phyloP scores from a whole-genome alignment of 2,329 filamentous ascomycete species.

The Ilyonectria sp. region DNA sequence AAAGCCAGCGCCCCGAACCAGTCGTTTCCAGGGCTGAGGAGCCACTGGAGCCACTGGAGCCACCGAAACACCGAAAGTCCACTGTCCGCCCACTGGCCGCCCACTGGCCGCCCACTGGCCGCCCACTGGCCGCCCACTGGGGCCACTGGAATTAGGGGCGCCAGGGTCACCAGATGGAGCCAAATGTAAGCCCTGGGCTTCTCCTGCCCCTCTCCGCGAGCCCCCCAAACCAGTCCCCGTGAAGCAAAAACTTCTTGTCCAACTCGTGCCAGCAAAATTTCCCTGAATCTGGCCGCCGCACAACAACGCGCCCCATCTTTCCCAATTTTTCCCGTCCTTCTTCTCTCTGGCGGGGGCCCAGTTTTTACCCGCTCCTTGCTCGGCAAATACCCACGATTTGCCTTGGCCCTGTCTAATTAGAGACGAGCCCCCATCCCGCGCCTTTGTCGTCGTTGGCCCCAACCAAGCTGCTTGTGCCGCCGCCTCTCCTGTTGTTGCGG shows the following conservation, averaged over 20 bases:
- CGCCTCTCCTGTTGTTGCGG: constrained; percentile 31
- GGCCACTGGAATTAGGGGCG: not conserved
- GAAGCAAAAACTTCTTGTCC: constrained; percentile 28
- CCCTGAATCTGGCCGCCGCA: constrained; percentile 29
- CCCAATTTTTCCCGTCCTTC: constrained; percentile 18
- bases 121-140: not conserved
- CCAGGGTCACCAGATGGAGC: constrained; percentile 17
- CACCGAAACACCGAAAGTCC: constrained; percentile 1
- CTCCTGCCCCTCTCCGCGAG: constrained; percentile 6
- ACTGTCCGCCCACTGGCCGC: constrained; percentile 8
- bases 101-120: constrained; percentile 13
- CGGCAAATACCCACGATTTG: constrained; percentile 37
- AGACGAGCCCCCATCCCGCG: constrained; percentile 38
- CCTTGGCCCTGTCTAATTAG: constrained; percentile 44
- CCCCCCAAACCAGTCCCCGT: not conserved
- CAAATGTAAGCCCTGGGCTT: not conserved
- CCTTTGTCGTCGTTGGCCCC: constrained; percentile 45
- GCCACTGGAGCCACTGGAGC: constrained; percentile 23
- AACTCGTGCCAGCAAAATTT: constrained; percentile 45
- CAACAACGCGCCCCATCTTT: constrained; percentile 15
- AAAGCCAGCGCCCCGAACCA: constrained; percentile 21
- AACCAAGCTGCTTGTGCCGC: constrained; percentile 27
- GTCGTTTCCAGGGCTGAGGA: constrained; percentile 30
- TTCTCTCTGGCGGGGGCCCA: constrained; percentile 32
- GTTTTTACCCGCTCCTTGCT: constrained; percentile 49